Evolutionary conservation across 768 basidiomycete species (phyloP).

Genomic region (Boletus fagicola): DNA sequence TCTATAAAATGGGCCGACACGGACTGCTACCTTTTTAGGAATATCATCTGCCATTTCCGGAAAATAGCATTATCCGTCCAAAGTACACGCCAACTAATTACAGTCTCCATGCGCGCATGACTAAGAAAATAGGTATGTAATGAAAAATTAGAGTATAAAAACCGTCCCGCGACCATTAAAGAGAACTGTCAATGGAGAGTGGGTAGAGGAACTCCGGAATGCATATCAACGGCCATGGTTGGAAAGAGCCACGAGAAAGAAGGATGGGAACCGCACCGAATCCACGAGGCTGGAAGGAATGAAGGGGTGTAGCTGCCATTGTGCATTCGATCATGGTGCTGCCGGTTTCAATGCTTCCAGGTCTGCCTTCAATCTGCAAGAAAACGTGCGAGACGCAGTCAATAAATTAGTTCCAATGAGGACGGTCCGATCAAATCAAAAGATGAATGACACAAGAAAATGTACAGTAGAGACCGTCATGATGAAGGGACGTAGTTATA

Average conservation of each 20-base stretch:
- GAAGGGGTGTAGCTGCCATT: conserved; percentile 7
- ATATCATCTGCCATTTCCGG: conserved; percentile 1
- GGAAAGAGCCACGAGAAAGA: conserved; percentile 22
- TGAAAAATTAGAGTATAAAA: conserved; percentile 28
- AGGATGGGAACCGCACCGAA: conserved; percentile 30
- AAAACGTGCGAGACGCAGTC: conserved; percentile 29
- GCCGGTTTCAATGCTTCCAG: conserved; percentile 46
- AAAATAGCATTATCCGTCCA: conserved; percentile 11
- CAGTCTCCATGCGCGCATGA: conserved; percentile 23
- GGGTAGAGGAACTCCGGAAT: conserved; percentile 5
- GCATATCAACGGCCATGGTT: conserved; percentile 16
- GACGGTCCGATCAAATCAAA: conserved; percentile 13
- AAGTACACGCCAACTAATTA: conserved; percentile 26
- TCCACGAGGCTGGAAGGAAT: conserved; percentile 34
- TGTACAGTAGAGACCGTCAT: conserved; percentile 18
- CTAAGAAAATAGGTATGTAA: conserved; percentile 30
- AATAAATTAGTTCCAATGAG: conserved; percentile 38
- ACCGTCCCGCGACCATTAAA: conserved; percentile 8
- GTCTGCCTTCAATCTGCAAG: conserved; percentile 67
- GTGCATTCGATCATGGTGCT: conserved; percentile 25
- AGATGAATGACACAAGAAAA: conserved; percentile 14
- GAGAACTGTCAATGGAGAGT: background rate
- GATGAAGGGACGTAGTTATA: conserved; percentile 35
- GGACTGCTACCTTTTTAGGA: conserved; percentile 1
- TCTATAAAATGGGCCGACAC: conserved; percentile 11